These are phyloP conservation scores for Podaxis sp. DNA, from an alignment of 768 basidiomycete species.

Conservation along the genomic window DNA sequence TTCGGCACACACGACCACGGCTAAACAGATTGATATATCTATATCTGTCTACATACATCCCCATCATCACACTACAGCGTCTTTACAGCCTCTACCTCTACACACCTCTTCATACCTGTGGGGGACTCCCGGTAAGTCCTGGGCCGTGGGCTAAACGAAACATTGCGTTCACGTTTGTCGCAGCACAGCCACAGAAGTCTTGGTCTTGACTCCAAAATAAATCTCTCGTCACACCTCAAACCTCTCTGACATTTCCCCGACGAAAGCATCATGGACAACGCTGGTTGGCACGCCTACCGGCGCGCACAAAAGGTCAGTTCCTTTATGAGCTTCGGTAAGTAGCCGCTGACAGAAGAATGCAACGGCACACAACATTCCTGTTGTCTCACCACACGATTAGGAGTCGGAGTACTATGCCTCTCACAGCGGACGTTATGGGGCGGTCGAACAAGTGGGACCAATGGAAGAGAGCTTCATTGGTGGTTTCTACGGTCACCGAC, in stretches of 20 bases:
- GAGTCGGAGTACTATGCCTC: constrained; percentile 27
- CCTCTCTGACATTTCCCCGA: neutral
- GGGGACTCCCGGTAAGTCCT: neutral
- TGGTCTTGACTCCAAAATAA: neutral
- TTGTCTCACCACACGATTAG: constrained; percentile 17
- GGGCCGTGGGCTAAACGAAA: neutral
- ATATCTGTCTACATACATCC: neutral
- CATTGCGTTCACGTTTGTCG: neutral
- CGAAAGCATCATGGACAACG: constrained; percentile 54
- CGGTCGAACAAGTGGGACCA: constrained; percentile 57
- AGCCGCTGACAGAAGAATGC: neutral
- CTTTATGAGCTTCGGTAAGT: neutral
- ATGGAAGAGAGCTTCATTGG: constrained; percentile 61
- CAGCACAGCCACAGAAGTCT: neutral
- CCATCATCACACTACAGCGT: neutral
- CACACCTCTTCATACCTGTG: neutral
- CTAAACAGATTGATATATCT: neutral
- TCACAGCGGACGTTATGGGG: constrained; percentile 44
- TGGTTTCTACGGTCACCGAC: constrained; percentile 37
- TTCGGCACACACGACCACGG: neutral
- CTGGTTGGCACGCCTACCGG: constrained; percentile 72
- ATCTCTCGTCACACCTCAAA: neutral
- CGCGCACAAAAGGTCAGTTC: constrained; percentile 50
- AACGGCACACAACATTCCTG: neutral
- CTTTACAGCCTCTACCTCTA: no score